These are phyloP conservation scores for Allium fistulosum DNA, from an alignment of 106 monocot species.

Conservation along the genomic window DNA sequence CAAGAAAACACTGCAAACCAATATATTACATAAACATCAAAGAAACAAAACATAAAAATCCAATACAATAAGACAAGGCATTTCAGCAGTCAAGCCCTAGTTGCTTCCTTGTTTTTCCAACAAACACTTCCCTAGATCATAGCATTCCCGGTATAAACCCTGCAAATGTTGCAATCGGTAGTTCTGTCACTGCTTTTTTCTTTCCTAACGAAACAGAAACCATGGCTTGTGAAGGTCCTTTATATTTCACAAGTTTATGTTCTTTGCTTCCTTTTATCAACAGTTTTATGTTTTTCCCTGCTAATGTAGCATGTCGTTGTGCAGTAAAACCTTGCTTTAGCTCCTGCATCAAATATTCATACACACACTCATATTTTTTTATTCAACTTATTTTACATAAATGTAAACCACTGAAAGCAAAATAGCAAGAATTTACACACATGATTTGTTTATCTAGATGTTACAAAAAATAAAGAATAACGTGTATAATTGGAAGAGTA, in stretches of 20 bases:
- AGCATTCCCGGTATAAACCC: slow-evolving; percentile 25
- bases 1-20: too few relatives aligned
- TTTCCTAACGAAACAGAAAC: slow-evolving; percentile 23
- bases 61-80: too few relatives aligned
- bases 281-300: slow-evolving; percentile 31
- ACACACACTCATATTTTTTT: too few relatives aligned
- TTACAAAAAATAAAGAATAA: too few relatives aligned
- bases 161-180: slow-evolving; percentile 9
- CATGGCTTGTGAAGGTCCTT: slow-evolving; percentile 4
- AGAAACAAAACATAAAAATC: too few relatives aligned
- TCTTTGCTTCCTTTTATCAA: slow-evolving; percentile 17
- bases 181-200: slow-evolving; percentile 19
- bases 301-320: slow-evolving; percentile 18
- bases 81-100: slow-evolving; percentile 11
- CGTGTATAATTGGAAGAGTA: too few relatives aligned
- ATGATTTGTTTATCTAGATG: too few relatives aligned
- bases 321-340: slow-evolving; percentile 26
- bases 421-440: too few relatives aligned
- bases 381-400: too few relatives aligned
- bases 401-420: neutral
- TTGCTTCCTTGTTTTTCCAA: slow-evolving; percentile 18
- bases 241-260: slow-evolving; percentile 17
- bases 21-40: too few relatives aligned
- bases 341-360: slow-evolving; percentile 11
- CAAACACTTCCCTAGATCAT: slow-evolving; percentile 28